Evolutionary conservation across 2,329 filamentous ascomycete genomes (phyloP), one percentile per base, ranked within the genome.

Genomic region (Botryotinia convoluta): DNA sequence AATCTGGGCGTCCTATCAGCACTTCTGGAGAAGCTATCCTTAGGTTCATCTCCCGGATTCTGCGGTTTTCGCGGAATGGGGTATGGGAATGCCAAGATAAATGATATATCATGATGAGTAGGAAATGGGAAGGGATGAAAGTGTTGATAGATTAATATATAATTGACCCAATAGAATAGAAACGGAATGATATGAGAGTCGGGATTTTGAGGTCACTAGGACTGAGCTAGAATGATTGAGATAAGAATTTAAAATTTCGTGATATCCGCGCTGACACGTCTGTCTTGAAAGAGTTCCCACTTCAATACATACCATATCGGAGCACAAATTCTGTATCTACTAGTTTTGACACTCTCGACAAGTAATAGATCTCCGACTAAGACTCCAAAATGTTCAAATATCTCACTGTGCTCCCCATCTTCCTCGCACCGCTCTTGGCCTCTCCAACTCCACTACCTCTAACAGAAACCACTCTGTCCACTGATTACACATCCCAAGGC

Each of bases 401-500:
- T 14, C 1, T 51, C 26, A 8, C 35, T 18, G 7, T 18, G 14
- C 69, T 64, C 6, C 29, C 32, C 32, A 39, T 64, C 42, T 18
- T 71, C 26, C 16, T 64, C 22, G 7, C 35, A 6, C 32, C 44
- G 3, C 26, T 71, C 32, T 22, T 64, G 2, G 44, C 44, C 2
- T 64, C 44, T n/a, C n/a, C 59, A 45, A 22, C 35, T 37, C 42
- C 32, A 8, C 26, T 32, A 4, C 44, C 59, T 22, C 20, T 39
- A 8, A 29, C 35, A 39, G 22, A 60, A 18, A 18, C 35, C 3
- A 37, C 26, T 1, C 32, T 54, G 3, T 37, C 42, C 16, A 64
- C 29, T 4, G 69, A 71, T 35, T 71, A 71, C 57, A 64, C 59
- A 22, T 51, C 69, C n/a, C 42, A 29, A n/a, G 59, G 69, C 1